A percentile compares a stretch with the other conserved stretches of the same genome.
Conservation (phyloP, 768 basidiomycete species). For the Fomitopsis pulvina region DNA sequence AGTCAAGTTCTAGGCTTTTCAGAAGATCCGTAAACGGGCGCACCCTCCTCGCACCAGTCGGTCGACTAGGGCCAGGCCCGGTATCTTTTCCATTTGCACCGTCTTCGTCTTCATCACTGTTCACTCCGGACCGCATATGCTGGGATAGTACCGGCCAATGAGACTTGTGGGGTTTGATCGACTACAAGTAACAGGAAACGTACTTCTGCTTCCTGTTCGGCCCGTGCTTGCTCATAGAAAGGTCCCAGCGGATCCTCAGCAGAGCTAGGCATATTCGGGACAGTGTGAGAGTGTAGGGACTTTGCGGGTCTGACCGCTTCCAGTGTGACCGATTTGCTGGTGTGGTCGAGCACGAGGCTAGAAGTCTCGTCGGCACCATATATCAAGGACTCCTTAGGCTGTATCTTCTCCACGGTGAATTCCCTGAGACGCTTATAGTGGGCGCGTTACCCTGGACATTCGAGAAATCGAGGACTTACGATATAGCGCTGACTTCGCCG, state of each 20-base stretch:
- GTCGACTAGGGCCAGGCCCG: neutral
- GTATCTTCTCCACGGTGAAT: slow-evolving; percentile 14
- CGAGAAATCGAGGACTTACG: too few species aligned
- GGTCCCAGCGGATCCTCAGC: slow-evolving; percentile 51
- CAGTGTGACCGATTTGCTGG: too few species aligned
- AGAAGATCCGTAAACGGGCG: neutral
- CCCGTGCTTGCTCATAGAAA: slow-evolving; percentile 55
- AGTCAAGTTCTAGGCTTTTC: neutral
- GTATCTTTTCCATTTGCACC: neutral
- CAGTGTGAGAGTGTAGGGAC: neutral
- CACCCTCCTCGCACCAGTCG: slow-evolving; percentile 10
- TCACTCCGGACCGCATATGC: neutral
- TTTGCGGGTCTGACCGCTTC: too few species aligned
- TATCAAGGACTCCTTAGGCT: too few species aligned
- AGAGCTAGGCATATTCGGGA: neutral
- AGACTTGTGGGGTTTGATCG: neutral
- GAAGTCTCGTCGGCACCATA: too few species aligned
- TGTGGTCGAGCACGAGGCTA: too few species aligned
- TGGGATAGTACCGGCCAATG: neutral
- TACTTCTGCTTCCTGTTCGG: slow-evolving; percentile 39
- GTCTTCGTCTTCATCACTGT: neutral
- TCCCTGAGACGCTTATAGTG: slow-evolving; percentile 5
- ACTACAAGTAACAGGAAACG: slow-evolving; percentile 8
- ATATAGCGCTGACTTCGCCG: slow-evolving; percentile 38
- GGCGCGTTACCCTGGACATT: too few species aligned